phyloP scores from a whole-genome alignment of 768 basidiomycete species.

The Sistotremastrum suecicum region DNA sequence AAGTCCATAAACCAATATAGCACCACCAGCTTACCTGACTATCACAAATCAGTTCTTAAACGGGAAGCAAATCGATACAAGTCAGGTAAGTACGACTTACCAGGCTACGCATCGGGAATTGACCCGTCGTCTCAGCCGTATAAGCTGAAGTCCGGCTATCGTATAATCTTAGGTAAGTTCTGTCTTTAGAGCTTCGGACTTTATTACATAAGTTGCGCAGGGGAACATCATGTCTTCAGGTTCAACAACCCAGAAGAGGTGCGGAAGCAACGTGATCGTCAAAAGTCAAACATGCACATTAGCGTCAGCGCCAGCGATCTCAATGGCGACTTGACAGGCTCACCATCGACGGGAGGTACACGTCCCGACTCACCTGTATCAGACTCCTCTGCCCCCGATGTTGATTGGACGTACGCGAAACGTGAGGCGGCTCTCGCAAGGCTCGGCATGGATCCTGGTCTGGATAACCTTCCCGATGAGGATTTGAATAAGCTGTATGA shows the following conservation, averaged over 20 bases:
- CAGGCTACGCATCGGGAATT: neutral
- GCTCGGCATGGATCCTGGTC: slow-evolving; percentile 73
- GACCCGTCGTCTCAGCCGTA: slow-evolving; percentile 31
- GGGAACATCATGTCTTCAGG: slow-evolving; percentile 94
- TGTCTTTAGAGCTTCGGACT: neutral
- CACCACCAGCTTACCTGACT: neutral
- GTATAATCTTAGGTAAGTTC: slow-evolving; percentile 80
- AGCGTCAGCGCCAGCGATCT: slow-evolving; percentile 55
- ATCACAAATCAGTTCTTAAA: slow-evolving; percentile 64
- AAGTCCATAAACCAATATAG: slow-evolving; percentile 14
- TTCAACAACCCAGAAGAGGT: slow-evolving; percentile 95
- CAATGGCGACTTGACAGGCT: slow-evolving; percentile 23
- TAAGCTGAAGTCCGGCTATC: slow-evolving; percentile 86
- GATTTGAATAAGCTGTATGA: slow-evolving; percentile 90
- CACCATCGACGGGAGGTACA: slow-evolving; percentile 29
- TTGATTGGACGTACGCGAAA: slow-evolving; percentile 97
- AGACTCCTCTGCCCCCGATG: slow-evolving; percentile 51
- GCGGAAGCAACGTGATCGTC: slow-evolving; percentile 76
- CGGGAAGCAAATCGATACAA: slow-evolving; percentile 71
- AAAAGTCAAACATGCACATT: slow-evolving; percentile 53
- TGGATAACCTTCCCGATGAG: slow-evolving; percentile 89
- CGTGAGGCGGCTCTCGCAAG: slow-evolving; percentile 85
- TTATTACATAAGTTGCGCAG: slow-evolving; percentile 21
- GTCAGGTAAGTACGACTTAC: slow-evolving; percentile 38
- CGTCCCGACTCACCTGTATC: slow-evolving; percentile 71